Base-by-base conservation (phyloP, 768 basidiomycete genomes). In the Obba rivulosa region DNA sequence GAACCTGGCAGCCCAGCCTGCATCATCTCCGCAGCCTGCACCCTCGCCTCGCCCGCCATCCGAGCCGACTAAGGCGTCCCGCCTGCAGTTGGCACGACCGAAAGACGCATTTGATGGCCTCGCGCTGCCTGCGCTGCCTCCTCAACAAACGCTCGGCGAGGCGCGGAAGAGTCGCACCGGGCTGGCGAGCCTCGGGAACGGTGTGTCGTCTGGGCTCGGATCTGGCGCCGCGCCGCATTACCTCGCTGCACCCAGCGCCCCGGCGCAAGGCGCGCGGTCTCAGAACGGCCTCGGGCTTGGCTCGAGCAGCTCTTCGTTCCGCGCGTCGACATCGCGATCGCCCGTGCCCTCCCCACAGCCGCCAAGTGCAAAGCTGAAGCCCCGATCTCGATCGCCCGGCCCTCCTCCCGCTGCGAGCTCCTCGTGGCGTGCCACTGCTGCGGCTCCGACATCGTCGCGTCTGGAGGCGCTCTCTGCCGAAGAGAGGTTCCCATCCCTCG, bases 51-150 rank as follows among this genome's bases (percentile, higher is more conserved):
- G 44, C 18, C 41, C 54, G 16, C 53, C 49, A 41, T 52, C 43
- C 16, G 43, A 43, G 40, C 17, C 47, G 35, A 41, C 25, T 51
- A 18, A 41, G 25, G 41, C 46, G 39, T 35, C 46, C 13, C 51
- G 50, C 16, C 14, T 45, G 16, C 48, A 50, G 11, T 72, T 64
- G 45, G 72, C 48, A 34, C 56, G 56, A 22, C 51, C 72, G 17
- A 85, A 76, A 54, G 89, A 92, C 59, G 90, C 89, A 4, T 92
- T 92, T 53, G 85, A 87, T 31, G 88, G 85, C 10, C 67, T 92
- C 40, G 87, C 80, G 8, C 61, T 85, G 18, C 63, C 73, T n/a
- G 57, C 66, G 22, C 71, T 68, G 20, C 72, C 69, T 43, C 70
- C 78, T 3, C 71, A 77, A 17, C 84, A 82, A 17, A 90, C 88